Conservation (phyloP, 2,329 filamentous ascomycete genomes). For the Clathrospora elynae region DNA sequence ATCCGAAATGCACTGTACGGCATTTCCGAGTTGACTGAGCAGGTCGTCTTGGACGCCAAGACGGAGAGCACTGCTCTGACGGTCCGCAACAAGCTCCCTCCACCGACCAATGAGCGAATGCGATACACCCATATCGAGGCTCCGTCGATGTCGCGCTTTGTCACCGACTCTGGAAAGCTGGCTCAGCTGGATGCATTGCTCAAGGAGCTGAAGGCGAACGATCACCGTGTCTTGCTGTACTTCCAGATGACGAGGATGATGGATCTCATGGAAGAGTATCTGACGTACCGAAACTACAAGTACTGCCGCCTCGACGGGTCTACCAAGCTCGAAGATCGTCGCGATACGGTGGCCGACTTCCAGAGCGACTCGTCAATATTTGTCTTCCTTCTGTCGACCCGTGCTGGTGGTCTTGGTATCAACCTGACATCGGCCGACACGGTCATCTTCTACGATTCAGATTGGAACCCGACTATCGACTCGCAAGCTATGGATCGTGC, state of each 20-base stretch:
- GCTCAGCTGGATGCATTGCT: slow-evolving; percentile 87
- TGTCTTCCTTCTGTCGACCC: slow-evolving; percentile 93
- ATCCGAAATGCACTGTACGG: slow-evolving; percentile 79
- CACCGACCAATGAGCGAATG: slow-evolving; percentile 78
- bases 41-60: slow-evolving; percentile 74
- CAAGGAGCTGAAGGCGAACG: slow-evolving; percentile 85
- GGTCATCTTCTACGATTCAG: slow-evolving; percentile 99
- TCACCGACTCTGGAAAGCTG: slow-evolving; percentile 96
- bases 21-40: slow-evolving; percentile 66
- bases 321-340: slow-evolving; percentile 94
- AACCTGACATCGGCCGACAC: slow-evolving; percentile 96
- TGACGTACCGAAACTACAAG: slow-evolving; percentile 98
- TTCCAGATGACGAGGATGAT: slow-evolving; percentile 99
- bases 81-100: slow-evolving; percentile 69
- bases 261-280: slow-evolving; percentile 97
- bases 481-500: slow-evolving; percentile 99
- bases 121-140: slow-evolving; percentile 90
- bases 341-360: slow-evolving; percentile 96
- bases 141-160: slow-evolving; percentile 95
- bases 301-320: slow-evolving; percentile 96
- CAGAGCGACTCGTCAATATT: slow-evolving; percentile 94
- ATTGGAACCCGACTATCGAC: slow-evolving; percentile 99
- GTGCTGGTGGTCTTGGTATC: slow-evolving; percentile 96
- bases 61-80: slow-evolving; percentile 70
- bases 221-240: slow-evolving; percentile 92